Conservation (phyloP, 768 basidiomycete genomes). For the Austroboletus eburneus region DNA sequence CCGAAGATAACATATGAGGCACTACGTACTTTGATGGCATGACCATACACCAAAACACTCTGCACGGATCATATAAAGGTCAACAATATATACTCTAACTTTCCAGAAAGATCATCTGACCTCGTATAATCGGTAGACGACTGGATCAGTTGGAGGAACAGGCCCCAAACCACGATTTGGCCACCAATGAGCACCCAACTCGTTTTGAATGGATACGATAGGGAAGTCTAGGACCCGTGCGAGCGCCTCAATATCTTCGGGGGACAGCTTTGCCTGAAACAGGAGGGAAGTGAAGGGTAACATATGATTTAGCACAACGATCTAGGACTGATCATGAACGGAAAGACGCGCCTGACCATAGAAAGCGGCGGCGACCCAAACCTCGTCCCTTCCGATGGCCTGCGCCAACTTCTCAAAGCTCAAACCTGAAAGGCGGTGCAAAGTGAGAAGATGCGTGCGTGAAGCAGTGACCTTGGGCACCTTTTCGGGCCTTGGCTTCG, state of each 20-base stretch:
- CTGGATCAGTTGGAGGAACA: conserved; percentile 71
- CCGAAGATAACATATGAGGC: neutral
- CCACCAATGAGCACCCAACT: conserved; percentile 66
- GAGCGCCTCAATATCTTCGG: conserved; percentile 55
- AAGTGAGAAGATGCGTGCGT: neutral
- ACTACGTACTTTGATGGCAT: conserved; percentile 65
- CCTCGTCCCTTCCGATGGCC: conserved; percentile 65
- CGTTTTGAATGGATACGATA: conserved; percentile 33
- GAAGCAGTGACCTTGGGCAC: conserved; percentile 25
- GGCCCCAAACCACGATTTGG: conserved; percentile 68
- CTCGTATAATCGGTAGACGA: conserved; percentile 81
- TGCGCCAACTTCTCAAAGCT: conserved; percentile 69
- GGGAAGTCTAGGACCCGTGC: conserved; percentile 47
- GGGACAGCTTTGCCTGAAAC: conserved; percentile 60
- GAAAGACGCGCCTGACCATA: conserved; percentile 61
- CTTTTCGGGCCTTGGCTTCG: conserved; percentile 65
- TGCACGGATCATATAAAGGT: conserved; percentile 18
- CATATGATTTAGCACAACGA: neutral
- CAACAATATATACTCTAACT: too few relatives aligned
- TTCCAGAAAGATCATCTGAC: conserved; percentile 34
- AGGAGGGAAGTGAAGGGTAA: neutral
- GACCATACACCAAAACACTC: conserved; percentile 74
- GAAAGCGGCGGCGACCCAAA: conserved; percentile 80
- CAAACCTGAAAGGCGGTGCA: conserved; percentile 39
- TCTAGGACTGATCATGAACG: neutral